A percentile compares a stretch with the other conserved stretches of the same genome.
Evolutionary conservation across 176 grass and related monocot genomes (phyloP).

Genomic region (Bolboschoenus planiculmis): DNA sequence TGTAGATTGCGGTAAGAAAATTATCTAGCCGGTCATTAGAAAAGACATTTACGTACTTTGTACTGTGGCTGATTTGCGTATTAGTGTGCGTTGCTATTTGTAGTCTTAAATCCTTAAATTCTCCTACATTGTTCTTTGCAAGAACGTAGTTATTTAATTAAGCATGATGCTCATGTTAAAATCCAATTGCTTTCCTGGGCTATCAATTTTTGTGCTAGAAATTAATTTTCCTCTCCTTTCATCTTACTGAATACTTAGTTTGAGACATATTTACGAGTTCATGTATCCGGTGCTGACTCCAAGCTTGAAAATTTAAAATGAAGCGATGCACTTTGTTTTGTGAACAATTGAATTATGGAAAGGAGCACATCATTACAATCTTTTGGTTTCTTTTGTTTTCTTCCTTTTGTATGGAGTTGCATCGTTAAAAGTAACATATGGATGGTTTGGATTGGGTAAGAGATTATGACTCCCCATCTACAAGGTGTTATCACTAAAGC

Average conservation of each 20-base stretch:
- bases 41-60: not conserved
- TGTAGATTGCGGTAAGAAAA: not conserved
- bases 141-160: slow-evolving; percentile 10
- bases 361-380: too few relatives aligned
- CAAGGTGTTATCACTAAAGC: not conserved
- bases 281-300: too few relatives aligned
- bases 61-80: not conserved
- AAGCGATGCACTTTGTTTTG: not conserved
- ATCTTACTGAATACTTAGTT: not conserved
- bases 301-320: too few relatives aligned
- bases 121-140: slow-evolving; percentile 1
- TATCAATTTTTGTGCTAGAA: not conserved
- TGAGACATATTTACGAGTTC: too few relatives aligned
- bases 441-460: not conserved
- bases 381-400: not conserved
- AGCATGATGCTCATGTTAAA: not conserved
- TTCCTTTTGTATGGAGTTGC: not conserved
- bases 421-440: not conserved
- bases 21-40: not conserved
- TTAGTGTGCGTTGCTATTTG: slow-evolving; percentile 4
- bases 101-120: not conserved
- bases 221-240: not conserved
- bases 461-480: not conserved
- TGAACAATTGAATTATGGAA: not conserved
- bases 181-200: not conserved